Percentiles rank a stretch among this genome's conserved stretches.
These are phyloP conservation scores for Lodderomyces metapsilosis DNA, from an alignment of 1,139 yeast genomes.

Conservation along the genomic window DNA sequence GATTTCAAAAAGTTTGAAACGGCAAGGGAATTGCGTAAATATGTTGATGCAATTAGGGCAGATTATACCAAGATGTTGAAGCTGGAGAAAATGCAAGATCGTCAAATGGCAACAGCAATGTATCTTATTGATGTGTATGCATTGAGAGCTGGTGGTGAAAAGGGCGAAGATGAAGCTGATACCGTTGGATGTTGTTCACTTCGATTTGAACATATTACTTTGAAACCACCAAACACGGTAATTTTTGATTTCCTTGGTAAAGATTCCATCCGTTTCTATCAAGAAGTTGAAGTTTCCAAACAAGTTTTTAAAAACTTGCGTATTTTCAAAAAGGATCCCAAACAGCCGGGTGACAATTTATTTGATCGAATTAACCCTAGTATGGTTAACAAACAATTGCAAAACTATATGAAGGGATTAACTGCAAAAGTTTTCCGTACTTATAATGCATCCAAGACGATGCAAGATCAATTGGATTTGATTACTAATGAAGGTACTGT, in stretches of 20 bases:
- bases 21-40: conserved; percentile 76
- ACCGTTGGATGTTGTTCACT: conserved; percentile 97
- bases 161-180: conserved; percentile 96
- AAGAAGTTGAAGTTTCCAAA: conserved; percentile 85
- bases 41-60: conserved; percentile 68
- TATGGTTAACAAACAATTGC: conserved; percentile 79
- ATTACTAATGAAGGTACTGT: conserved; percentile 82
- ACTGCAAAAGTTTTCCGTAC: conserved; percentile 98
- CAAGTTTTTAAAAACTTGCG: conserved; percentile 88
- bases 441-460: conserved; percentile 91
- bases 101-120: conserved; percentile 94
- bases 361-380: conserved; percentile 89
- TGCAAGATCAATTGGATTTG: conserved; percentile 90
- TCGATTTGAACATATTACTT: conserved; percentile 82
- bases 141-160: conserved; percentile 97
- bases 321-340: conserved; percentile 84
- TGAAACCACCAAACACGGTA: conserved; percentile 83
- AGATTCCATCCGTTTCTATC: conserved; percentile 88
- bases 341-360: conserved; percentile 86
- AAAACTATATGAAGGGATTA: conserved; percentile 86
- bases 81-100: conserved; percentile 74
- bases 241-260: conserved; percentile 96
- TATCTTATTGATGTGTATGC: conserved; percentile 94
- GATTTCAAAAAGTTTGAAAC: conserved; percentile 92
- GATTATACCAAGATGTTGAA: conserved; percentile 74